These are phyloP conservation scores for Neofusicoccum umdonicola DNA, from an alignment of 2,329 filamentous ascomycete genomes.

Conservation along the genomic window DNA sequence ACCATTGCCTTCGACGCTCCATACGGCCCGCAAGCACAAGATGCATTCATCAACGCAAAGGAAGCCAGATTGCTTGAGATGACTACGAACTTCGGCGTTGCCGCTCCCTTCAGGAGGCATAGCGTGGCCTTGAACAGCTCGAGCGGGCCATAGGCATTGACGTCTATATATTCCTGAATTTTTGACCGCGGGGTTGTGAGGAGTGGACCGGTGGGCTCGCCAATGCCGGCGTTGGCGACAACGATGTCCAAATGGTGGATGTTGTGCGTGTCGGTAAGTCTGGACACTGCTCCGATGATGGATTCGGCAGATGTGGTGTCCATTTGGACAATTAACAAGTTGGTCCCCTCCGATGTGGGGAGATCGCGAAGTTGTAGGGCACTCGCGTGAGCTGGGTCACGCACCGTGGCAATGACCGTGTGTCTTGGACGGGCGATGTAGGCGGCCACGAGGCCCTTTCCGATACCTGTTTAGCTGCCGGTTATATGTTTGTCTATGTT, in stretches of 20 bases:
- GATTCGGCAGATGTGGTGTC: background rate
- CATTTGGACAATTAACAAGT: background rate
- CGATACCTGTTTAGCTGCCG: conserved; percentile 30
- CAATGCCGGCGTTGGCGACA: conserved; percentile 40
- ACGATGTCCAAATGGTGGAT: conserved; percentile 36
- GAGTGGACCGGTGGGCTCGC: conserved; percentile 10
- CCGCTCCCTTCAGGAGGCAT: conserved; percentile 18
- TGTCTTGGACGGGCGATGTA: conserved; percentile 40
- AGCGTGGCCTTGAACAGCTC: conserved; percentile 22
- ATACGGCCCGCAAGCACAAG: conserved; percentile 18
- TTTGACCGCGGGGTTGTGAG: background rate
- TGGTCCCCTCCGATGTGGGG: conserved; percentile 20
- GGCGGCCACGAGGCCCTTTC: conserved; percentile 30
- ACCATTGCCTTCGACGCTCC: conserved; percentile 24
- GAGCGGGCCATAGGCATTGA: conserved; percentile 23
- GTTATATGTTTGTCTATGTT: too few species aligned
- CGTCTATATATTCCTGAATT: conserved; percentile 20
- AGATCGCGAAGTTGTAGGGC: conserved; percentile 27
- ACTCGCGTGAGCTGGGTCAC: conserved; percentile 28
- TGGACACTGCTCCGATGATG: conserved; percentile 8
- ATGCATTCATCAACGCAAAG: conserved; percentile 19
- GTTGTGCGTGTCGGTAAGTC: conserved; percentile 27
- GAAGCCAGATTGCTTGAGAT: conserved; percentile 21
- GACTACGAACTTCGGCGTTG: conserved; percentile 19
- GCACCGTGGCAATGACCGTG: conserved; percentile 42